Conservation (phyloP, 371 early-diverging fungal genomes). For the Saksenaea vasiformis region DNA sequence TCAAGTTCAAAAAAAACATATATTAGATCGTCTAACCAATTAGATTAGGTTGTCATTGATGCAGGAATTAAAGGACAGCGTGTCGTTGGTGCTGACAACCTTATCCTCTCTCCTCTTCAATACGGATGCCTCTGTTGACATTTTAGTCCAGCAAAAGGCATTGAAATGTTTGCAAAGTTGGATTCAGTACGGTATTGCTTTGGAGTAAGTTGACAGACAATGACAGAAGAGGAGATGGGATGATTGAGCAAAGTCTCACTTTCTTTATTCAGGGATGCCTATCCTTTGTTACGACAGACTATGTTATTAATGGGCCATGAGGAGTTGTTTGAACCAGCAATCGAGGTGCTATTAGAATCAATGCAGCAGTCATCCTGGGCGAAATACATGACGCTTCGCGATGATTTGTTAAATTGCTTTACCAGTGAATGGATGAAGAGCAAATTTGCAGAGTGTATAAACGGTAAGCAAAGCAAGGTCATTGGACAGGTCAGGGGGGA, state of each 20-base stretch:
- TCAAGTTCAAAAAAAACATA: neutral
- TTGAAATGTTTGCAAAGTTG: conserved; percentile 61
- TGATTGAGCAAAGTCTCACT: neutral
- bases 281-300: conserved; percentile 44
- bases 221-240: neutral
- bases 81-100: conserved; percentile 49
- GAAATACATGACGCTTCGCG: conserved; percentile 44
- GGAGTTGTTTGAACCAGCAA: conserved; percentile 49
- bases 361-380: conserved; percentile 48
- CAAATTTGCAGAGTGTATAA: conserved; percentile 46
- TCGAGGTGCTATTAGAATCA: conserved; percentile 56
- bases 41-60: conserved; percentile 38
- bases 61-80: conserved; percentile 48
- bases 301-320: conserved; percentile 45
- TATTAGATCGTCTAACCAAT: neutral
- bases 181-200: conserved; percentile 62
- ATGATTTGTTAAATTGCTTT: conserved; percentile 56
- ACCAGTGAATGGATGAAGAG: conserved; percentile 53
- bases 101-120: conserved; percentile 25
- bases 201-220: conserved; percentile 45
- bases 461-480: conserved; percentile 26
- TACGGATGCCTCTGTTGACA: neutral
- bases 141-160: conserved; percentile 45
- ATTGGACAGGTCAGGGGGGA: neutral
- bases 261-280: conserved; percentile 31